phyloP scores from a whole-genome alignment of 768 basidiomycete species.

The Suillus alpinus region DNA sequence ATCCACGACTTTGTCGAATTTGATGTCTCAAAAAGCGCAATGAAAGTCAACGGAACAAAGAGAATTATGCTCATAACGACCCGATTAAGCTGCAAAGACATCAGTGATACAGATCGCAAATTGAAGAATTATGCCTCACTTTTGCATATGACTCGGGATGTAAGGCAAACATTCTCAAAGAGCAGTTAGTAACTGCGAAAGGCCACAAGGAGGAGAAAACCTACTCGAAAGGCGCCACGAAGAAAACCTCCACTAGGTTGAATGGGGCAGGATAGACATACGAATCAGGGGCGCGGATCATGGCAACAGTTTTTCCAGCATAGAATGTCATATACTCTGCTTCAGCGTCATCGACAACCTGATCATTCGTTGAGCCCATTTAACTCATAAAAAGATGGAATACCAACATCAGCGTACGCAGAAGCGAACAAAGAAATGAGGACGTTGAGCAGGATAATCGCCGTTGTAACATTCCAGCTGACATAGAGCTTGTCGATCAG shows the following conservation, averaged over 20 bases:
- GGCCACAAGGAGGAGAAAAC: constrained; percentile 23
- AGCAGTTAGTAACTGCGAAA: constrained; percentile 4
- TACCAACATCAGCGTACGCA: constrained; percentile 82
- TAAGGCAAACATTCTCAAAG: constrained; percentile 43
- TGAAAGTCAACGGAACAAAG: constrained; percentile 69
- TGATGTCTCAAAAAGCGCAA: constrained; percentile 73
- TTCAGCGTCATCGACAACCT: constrained; percentile 83
- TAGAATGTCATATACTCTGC: constrained; percentile 92
- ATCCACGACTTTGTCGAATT: constrained; percentile 60
- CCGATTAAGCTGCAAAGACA: constrained; percentile 59
- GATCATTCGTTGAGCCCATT: constrained; percentile 4
- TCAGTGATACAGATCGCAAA: constrained; percentile 4
- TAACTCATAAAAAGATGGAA: neutral
- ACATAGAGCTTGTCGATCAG: constrained; percentile 6
- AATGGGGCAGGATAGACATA: constrained; percentile 87
- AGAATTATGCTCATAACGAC: constrained; percentile 78
- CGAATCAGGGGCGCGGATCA: constrained; percentile 86
- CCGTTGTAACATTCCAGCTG: constrained; percentile 83
- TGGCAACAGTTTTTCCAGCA: constrained; percentile 78
- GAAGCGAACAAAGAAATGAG: constrained; percentile 95
- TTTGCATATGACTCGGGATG: constrained; percentile 55
- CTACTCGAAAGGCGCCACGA: constrained; percentile 86
- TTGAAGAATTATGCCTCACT: constrained; percentile 29
- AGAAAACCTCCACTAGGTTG: constrained; percentile 78
- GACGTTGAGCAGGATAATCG: constrained; percentile 85